Base-by-base conservation (phyloP, 441 rosid species). In the Eutrema salsugineum region DNA sequence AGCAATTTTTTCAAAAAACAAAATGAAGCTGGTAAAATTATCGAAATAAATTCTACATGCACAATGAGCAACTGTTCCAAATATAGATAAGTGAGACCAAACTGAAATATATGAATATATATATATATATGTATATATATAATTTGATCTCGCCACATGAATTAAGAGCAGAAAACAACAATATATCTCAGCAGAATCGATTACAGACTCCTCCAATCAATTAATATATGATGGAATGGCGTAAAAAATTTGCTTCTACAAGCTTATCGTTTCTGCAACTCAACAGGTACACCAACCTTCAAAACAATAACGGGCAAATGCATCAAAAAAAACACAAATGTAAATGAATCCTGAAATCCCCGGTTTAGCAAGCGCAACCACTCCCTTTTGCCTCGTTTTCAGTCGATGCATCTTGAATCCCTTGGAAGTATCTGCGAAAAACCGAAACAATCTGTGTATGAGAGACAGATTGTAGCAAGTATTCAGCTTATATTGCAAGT, bases 341-440 rank as follows among this genome's bases (percentile, higher is more conserved):
- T 16, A 70, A 76, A 55, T 40, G 62, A 70, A 69, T 56, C 32
- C 14, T 38, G 14, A 46, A 53, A 60, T 56, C 46, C 4, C 17
- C 51, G 15, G 58, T 55, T 65, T 53, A 86, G 75, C 86, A 86
- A 40, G 82, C 86, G 60, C 90, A 86, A 6, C 86, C 86, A 63
- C 87, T 79, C 63, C 80, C 75, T 60, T 51, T 83, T 58, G 81
- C 82, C 50, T 71, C 80, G 73, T 57, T 71, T 51, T 86, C 87
- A 20, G 90, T 63, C 47, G 63, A 62, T 64, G 79, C 73, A 8
- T 77, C 83, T 22, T 85, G 77, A 32, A 86, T 70, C 24, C 83
- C 81, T 51, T 56, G 80, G 73, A 68, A 86, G 72, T 80, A 86
- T 59, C 87, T 86, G 82, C 80, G 78, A 40, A 7, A 14, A 17